Base-by-base conservation (phyloP, 2,329 filamentous ascomycete genomes). In the Graphilbum fragrans region DNA sequence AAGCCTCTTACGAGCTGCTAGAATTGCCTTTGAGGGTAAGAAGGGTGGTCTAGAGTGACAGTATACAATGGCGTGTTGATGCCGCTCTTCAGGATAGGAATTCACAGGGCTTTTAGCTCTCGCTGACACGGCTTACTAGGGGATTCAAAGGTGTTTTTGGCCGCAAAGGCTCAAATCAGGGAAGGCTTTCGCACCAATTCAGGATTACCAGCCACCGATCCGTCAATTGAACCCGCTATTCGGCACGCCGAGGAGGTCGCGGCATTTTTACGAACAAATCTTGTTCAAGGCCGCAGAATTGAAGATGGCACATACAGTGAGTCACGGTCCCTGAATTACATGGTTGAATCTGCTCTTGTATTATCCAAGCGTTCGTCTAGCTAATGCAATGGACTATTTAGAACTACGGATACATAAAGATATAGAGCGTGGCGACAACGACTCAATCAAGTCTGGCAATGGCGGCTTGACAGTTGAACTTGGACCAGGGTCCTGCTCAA, bases 401-500 rank as follows among this genome's bases (percentile, higher is more conserved):
- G 87, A 82, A 57, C 65, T 96, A 43, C 74, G 81, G 39, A 95
- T 98, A 62, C 92, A 96, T 59, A 74, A 94, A 46, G 67, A 94
- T 49, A 98, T 82, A 23, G 90, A 98, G 61, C 72, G 86, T 49
- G 87, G 92, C 41, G 84, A 96, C 62, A 98, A 98, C 56, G 87
- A 95, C 52, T 85, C 81, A 27, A 77, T 95, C 53, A 93, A 88
- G 62, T 67, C 77, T 45, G 44, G 39, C 4, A 36, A 34, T 45
- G 46, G 39, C 3, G 38, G 35, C 33, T 58, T 53, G 41, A 56
- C 48, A 10, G 41, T 55, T 45, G 61, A 50, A 38, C 50, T 56
- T 11, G 57, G 54, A 36, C 53, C 51, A n/a, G 56, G 56, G 45
- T 58, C 51, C 39, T 59, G 58, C 43, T 50, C 52, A 4, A 50